Base-by-base conservation (phyloP, 148 eudicot species). In the Tetragonia tetragonoides region DNA sequence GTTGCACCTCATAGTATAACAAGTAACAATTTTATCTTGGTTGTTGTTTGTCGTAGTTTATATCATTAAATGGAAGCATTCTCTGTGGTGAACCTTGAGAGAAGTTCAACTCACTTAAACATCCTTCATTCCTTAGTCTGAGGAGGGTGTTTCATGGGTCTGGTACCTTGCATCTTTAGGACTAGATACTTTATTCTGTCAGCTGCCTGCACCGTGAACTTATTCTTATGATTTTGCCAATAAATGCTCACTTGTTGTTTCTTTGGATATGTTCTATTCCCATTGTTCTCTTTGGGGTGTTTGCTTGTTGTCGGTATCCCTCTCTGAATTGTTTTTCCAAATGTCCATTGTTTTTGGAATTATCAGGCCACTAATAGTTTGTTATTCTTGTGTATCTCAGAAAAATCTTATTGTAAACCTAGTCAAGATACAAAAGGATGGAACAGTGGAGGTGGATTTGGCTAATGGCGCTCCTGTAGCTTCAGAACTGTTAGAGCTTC, bases 401-500 rank as follows among this genome's bases (percentile, higher is more conserved):
- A 85, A 88, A 87, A 85, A 90, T 80, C 85, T 93, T 47, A 91
- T 91, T 71, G 90, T 80, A 68, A 85, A 91, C 68, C 82, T 95
- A 66, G 96, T 93, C 47, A 92, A 89, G 81, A 90, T 93, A 68
- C 97, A 95, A 86, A 89, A 81, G 5, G 96, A 92, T 42, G 97
- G 97, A 64, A 95, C 97, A 11, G 97, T 95, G 80, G 91, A 92
- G 86, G 91, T 95, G 79, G 96, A 91, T 86, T 77, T 95, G 72
- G 78, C 88, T 69, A 84, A 83, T 73, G 82, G 68, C 79, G 79
- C 85, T 41, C 83, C 95, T 70, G 95, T 88, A 72, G 87, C 95
- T 75, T 92, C 96, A 76, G 97, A 90, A 79, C 79, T 95, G 62
- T 86, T 95, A 78, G 93, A 91, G 83, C 86, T 88, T 84, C 94